Evolutionary conservation across 1,139 yeast genomes (phyloP).

Genomic region (Meyerozyma guilliermondii): DNA sequence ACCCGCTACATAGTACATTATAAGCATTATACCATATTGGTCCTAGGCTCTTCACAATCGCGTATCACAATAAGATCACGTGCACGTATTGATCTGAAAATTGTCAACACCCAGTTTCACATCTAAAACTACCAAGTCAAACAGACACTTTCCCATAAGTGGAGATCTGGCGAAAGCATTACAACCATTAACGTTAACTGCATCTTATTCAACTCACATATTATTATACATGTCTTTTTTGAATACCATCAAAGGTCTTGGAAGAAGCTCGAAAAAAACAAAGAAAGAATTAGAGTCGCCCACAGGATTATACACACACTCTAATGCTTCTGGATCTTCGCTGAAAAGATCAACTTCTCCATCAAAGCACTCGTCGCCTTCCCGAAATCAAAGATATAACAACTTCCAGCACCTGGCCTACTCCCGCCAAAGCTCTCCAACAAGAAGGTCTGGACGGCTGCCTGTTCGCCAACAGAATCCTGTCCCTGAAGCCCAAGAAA

Average conservation of each 20-base stretch:
- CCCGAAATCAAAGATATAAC: constrained; percentile 22
- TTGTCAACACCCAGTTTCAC: not conserved
- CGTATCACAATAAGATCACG: not conserved
- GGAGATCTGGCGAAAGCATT: not conserved
- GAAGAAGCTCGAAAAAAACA: constrained; percentile 56
- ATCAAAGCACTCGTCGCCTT: constrained; percentile 21
- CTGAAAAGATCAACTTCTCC: constrained; percentile 35
- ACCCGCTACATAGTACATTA: not conserved
- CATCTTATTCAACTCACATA: not conserved
- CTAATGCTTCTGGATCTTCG: constrained; percentile 30
- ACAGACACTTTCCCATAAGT: not conserved
- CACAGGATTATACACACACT: constrained; percentile 28
- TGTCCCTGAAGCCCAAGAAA: constrained; percentile 5
- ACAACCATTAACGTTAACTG: not conserved
- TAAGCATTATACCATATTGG: too few relatives aligned
- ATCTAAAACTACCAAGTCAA: too few relatives aligned
- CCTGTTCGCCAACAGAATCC: constrained; percentile 16
- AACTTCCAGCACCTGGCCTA: constrained; percentile 19
- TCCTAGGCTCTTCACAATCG: not conserved
- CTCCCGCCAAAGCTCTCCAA: constrained; percentile 24
- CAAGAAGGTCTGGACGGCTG: constrained; percentile 27
- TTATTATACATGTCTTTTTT: constrained; percentile 34
- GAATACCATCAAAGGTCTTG: constrained; percentile 54
- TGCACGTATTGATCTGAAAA: not conserved
- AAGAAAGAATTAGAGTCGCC: constrained; percentile 38